Conservation (phyloP, 495 filamentous ascomycete species). For the Trichocladium uniseriatum region DNA sequence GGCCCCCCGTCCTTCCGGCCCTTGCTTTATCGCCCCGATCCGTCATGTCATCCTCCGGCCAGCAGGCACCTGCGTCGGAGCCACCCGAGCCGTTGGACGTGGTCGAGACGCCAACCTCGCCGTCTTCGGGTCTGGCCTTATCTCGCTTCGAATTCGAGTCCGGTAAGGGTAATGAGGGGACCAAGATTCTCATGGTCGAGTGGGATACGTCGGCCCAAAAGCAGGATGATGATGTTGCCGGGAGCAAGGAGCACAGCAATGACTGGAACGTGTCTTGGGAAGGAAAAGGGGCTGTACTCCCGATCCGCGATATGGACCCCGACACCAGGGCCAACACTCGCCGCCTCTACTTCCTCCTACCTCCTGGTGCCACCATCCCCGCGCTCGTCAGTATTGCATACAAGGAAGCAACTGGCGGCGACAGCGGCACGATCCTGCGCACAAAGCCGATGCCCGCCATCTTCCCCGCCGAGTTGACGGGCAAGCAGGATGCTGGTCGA, state of each 20-base stretch:
- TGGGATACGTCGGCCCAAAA: conserved; percentile 54
- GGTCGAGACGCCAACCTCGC: conserved; percentile 34
- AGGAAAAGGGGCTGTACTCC: conserved; percentile 57
- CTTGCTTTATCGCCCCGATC: background rate
- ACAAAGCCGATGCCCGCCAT: conserved; percentile 74
- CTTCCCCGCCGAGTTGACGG: conserved; percentile 61
- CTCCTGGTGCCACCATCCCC: conserved; percentile 56
- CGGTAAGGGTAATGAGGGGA: conserved; percentile 67
- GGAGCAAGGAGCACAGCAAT: background rate
- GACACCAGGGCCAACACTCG: conserved; percentile 29
- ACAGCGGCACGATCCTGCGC: conserved; percentile 24
- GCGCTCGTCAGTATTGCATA: conserved; percentile 56
- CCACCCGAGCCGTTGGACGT: conserved; percentile 20
- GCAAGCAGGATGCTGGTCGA: conserved; percentile 54
- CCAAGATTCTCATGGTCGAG: conserved; percentile 77
- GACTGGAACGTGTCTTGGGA: conserved; percentile 73
- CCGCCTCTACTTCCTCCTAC: conserved; percentile 66
- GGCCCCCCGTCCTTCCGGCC: too few species aligned
- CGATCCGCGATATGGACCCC: conserved; percentile 45
- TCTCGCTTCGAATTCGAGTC: conserved; percentile 82
- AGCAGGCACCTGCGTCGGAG: conserved; percentile 6
- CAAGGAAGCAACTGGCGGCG: conserved; percentile 23
- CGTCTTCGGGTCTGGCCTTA: conserved; percentile 41
- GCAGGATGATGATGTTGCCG: background rate
- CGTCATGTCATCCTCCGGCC: conserved; percentile 17